phyloP scores from a whole-genome alignment of 257 asterid species.

The Fraxinus anomala region DNA sequence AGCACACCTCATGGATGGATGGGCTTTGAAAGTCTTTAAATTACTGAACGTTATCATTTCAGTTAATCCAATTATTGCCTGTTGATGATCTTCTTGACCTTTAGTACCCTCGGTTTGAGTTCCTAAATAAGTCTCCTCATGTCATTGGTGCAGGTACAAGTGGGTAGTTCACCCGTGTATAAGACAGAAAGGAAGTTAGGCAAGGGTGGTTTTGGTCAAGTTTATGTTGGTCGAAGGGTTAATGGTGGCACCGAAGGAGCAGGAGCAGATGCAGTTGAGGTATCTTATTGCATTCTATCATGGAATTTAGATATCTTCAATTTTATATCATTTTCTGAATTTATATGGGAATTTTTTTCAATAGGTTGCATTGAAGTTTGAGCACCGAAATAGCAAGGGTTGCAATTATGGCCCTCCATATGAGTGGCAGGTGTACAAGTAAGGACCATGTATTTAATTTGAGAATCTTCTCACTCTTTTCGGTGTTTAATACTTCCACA shows the following conservation, averaged over 20 bases:
- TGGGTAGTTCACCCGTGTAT: constrained; percentile 87
- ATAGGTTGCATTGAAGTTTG: constrained; percentile 78
- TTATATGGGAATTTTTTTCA: constrained; percentile 8
- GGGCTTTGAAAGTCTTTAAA: constrained; percentile 13
- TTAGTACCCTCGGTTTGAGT: not conserved
- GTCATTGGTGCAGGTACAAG: constrained; percentile 74
- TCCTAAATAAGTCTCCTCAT: not conserved
- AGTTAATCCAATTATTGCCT: not conserved
- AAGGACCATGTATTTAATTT: constrained; percentile 36
- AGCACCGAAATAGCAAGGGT: constrained; percentile 84
- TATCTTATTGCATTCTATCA: constrained; percentile 30
- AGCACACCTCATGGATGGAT: not conserved
- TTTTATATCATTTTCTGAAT: constrained; percentile 6
- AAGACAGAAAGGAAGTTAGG: constrained; percentile 87
- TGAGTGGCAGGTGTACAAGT: constrained; percentile 95
- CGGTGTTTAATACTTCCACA: constrained; percentile 11
- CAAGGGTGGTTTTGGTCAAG: constrained; percentile 97
- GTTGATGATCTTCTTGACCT: not conserved
- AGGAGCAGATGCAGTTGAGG: constrained; percentile 94
- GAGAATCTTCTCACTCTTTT: not conserved
- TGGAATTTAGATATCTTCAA: constrained; percentile 4
- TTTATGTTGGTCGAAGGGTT: constrained; percentile 81
- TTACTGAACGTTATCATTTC: not conserved
- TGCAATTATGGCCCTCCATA: constrained; percentile 92
- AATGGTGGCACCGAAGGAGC: constrained; percentile 79